Evolutionary conservation across 2,329 filamentous ascomycete species (phyloP), one percentile per base, ranked within the genome.

Genomic region (Cladophialophora bantiana): DNA sequence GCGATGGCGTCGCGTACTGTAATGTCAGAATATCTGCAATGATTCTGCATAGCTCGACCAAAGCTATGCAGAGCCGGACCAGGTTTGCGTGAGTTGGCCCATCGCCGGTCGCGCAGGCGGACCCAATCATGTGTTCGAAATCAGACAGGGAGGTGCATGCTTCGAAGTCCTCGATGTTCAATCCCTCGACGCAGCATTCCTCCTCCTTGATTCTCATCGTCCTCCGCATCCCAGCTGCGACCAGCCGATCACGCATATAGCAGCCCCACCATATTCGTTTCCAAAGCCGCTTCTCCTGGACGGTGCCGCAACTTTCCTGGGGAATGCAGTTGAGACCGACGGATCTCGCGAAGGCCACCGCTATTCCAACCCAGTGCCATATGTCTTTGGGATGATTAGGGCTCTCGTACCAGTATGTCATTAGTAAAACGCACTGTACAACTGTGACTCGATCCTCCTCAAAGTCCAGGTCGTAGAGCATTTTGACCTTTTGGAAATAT

Each of bases 351-450:
- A 97, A 83, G 10, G 93, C 96, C 65, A 96, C 91, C 48, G 93
- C 94, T 36, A 97, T 92, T n/a, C 94, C 94, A 91, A 97, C 96
- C 94, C 94, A 97, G 77, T 97, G 93, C 91, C 94, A 97, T 53
- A 93, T 97, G 77, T 97, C 94, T 78, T 97, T 97, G 77, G 96
- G 92, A 77, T 97, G 94, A 78, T 97, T 93, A 0, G 93, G 93
- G 5, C 93, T 96, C 79, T 97, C 93, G 77, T 97, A 97, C 90
- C 94, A 97, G 77, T 96, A 96, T 3, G 93, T 96, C 90, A 97
- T 93, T 65, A 97, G 84, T n/a, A 97, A 83, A 26, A 97, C 83
- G 3, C 92, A 90, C 79, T 97, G 94, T 13, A 97, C 92, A 26
- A 97, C 85, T 20, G 93, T 88, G 66, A 97, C 89, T 59, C 93